phyloP scores from a whole-genome alignment of 345 rosid genomes.

The Euphorbia tirucalli region DNA sequence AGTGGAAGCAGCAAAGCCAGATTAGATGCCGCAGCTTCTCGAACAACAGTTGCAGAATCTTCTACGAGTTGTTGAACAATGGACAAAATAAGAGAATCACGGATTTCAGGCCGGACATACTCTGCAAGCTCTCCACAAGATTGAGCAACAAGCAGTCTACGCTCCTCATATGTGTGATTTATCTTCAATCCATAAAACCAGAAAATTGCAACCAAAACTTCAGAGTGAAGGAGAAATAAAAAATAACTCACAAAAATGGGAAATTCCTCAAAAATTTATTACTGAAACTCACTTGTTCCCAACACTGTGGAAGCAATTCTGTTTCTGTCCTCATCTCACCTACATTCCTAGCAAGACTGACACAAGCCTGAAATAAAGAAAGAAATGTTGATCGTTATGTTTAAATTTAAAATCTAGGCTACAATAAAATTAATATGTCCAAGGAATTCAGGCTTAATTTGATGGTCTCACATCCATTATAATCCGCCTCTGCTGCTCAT shows the following conservation, averaged over 20 bases:
- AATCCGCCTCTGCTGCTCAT: slow-evolving; percentile 90
- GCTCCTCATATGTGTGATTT: slow-evolving; percentile 95
- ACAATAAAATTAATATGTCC: slow-evolving; percentile 19
- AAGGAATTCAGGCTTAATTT: slow-evolving; percentile 14
- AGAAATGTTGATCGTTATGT: slow-evolving; percentile 24
- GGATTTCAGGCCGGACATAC: slow-evolving; percentile 88
- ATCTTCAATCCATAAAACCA: slow-evolving; percentile 50
- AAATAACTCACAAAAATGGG: slow-evolving; percentile 15
- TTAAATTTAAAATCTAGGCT: slow-evolving; percentile 15
- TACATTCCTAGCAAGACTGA: slow-evolving; percentile 87
- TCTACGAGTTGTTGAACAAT: slow-evolving; percentile 88
- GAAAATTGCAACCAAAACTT: slow-evolving; percentile 21
- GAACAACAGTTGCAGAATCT: slow-evolving; percentile 91
- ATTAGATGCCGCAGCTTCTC: slow-evolving; percentile 93
- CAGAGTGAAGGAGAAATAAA: slow-evolving; percentile 1
- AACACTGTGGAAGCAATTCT: slow-evolving; percentile 95
- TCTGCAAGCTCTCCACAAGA: slow-evolving; percentile 98
- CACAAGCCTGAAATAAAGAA: slow-evolving; percentile 73
- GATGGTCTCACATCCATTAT: slow-evolving; percentile 83
- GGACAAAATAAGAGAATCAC: slow-evolving; percentile 93
- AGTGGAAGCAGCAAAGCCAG: slow-evolving; percentile 90
- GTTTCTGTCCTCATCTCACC: slow-evolving; percentile 99
- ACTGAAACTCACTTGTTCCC: slow-evolving; percentile 82
- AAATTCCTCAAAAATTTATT: slow-evolving; percentile 21
- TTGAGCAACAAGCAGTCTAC: slow-evolving; percentile 95